Conservation (phyloP, 2,329 filamentous ascomycete species). For the Xylaria sp. region DNA sequence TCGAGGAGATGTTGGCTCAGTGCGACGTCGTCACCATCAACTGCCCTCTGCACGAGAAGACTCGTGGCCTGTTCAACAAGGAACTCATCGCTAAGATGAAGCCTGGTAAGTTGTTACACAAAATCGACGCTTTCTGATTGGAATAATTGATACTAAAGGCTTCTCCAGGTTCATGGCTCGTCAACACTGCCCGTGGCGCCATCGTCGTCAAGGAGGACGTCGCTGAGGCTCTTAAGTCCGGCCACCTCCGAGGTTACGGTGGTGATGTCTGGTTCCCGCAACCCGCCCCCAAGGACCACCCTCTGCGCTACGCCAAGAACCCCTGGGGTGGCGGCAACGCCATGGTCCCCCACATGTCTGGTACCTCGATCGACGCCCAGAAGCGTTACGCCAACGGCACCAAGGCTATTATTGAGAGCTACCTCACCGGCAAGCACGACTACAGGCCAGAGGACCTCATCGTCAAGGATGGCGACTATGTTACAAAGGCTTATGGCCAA, state of each 20-base stretch:
- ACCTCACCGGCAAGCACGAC: conserved; percentile 87
- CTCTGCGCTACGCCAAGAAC: conserved; percentile 91
- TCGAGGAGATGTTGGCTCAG: conserved; percentile 94
- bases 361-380: conserved; percentile 98
- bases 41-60: conserved; percentile 99
- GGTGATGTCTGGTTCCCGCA: conserved; percentile 98
- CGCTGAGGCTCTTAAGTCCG: conserved; percentile 88
- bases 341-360: conserved; percentile 99
- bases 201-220: conserved; percentile 99
- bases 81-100: conserved; percentile 99
- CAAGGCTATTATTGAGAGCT: conserved; percentile 91
- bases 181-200: conserved; percentile 98
- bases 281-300: conserved; percentile 92
- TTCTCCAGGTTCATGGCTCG: conserved; percentile 81
- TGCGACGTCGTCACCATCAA: conserved; percentile 99
- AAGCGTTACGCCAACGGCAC: conserved; percentile 87
- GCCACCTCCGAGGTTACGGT: conserved; percentile 89
- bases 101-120: conserved; percentile 68
- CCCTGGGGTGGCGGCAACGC: conserved; percentile 97
- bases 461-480: conserved; percentile 88
- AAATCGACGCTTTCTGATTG: neutral
- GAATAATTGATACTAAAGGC: conserved; percentile 11
- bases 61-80: conserved; percentile 96
- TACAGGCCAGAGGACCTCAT: conserved; percentile 93
- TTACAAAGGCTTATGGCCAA: conserved; percentile 92